Base-by-base conservation (phyloP, 2,329 filamentous ascomycete species). In the Fusarium palustre region DNA sequence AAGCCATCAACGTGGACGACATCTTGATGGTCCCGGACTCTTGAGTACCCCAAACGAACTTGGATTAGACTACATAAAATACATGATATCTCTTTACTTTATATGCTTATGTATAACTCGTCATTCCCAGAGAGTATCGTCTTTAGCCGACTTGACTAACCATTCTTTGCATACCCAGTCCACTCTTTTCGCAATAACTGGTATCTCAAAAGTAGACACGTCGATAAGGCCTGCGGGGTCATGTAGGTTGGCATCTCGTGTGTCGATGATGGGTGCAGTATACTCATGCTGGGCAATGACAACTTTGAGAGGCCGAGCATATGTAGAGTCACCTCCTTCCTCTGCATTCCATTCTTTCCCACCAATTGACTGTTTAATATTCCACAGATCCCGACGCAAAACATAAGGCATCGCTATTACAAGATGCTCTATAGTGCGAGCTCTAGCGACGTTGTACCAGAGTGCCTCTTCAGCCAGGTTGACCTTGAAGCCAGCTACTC, bases 1-100 rank as follows among this genome's bases (percentile, higher is more conserved):
- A 87, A 62, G 83, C 86, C 1, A 83, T 90, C 1, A 83, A 83
- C 36, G 85, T 89, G 0, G 84, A 87, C 50, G 86, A 88, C 54
- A 79, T 85, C 7, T 52, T 85, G 38, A 20, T 58, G n/a, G 58
- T 74, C 5, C 68, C 65, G 1, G 49, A 59, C 34, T 59, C 62
- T 13, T 68, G 5, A 42, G 4, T 16, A 7, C 9, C 7, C 25
- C 3, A 13, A 13, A n/a, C n/a, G n/a, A 3, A 25, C 3, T 7
- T 16, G 9, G 13, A 3, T 9, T 13, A 9, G 0, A 8, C 10
- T 24, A 18, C 11, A 42, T 15, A 16, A 24, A 24, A 42, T 24
- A 7, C 6, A 28, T 18, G 18, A 30, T 7, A 20, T 30, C 3
- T 30, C 7, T 30, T 20, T 10, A n/a, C 5, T 9, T 7, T 31